These are phyloP conservation scores for Entomortierella beljakovae DNA, from an alignment of 192 early-diverging fungal genomes.

Conservation along the genomic window DNA sequence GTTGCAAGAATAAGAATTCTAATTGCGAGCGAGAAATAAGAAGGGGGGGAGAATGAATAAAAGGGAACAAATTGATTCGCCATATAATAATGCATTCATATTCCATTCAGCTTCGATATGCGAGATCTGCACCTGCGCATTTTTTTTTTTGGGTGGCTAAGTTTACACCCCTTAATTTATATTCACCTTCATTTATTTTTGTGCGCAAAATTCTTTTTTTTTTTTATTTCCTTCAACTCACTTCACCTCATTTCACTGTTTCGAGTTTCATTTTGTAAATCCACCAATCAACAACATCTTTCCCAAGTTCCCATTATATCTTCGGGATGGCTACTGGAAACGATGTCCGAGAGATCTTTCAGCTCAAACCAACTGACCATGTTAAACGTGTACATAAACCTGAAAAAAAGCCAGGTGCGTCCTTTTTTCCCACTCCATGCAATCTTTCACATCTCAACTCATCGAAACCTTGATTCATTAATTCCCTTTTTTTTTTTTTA, in stretches of 20 bases:
- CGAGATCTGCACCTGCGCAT: too few relatives aligned
- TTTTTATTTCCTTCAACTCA: slow-evolving; percentile 4
- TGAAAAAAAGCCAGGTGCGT: slow-evolving; percentile 65
- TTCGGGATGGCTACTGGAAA: slow-evolving; percentile 54
- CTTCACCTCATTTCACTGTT: neutral
- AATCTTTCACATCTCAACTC: neutral
- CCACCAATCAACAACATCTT: neutral
- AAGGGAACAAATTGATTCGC: neutral
- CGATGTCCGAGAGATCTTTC: slow-evolving; percentile 74
- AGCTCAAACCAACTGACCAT: slow-evolving; percentile 57
- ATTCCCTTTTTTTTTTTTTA: neutral
- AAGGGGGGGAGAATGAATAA: neutral
- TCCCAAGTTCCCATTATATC: neutral
- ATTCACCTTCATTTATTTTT: too few relatives aligned
- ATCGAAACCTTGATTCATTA: neutral
- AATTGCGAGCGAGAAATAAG: slow-evolving; percentile 6
- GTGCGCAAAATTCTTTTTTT: neutral
- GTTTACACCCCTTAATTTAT: neutral
- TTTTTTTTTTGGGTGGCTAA: neutral
- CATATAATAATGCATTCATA: too few relatives aligned
- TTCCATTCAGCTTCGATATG: too few relatives aligned
- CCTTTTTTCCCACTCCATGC: neutral
- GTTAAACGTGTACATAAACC: slow-evolving; percentile 36
- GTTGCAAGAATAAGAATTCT: neutral
- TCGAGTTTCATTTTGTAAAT: neutral